phyloP scores from a whole-genome alignment of 2,329 filamentous ascomycete genomes.

The Ascochyta rabiei region DNA sequence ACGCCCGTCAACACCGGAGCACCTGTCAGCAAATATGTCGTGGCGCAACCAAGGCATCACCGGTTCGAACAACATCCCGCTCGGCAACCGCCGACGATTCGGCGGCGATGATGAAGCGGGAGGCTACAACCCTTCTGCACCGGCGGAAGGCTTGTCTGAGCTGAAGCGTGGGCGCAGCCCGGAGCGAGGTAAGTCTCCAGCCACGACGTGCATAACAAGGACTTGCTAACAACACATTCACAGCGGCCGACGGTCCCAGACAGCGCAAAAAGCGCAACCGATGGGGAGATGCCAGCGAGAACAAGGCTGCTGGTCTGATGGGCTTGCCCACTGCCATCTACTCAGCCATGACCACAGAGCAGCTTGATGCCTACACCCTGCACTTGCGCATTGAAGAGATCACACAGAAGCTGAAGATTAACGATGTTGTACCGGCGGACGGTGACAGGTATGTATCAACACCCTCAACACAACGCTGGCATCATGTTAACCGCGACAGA shows the following conservation, averaged over 20 bases:
- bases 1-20: constrained; percentile 20
- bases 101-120: constrained; percentile 63
- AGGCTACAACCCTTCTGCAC: constrained; percentile 54
- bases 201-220: neutral
- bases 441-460: constrained; percentile 77
- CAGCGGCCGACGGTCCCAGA: constrained; percentile 72
- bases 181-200: constrained; percentile 68
- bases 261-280: constrained; percentile 98
- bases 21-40: constrained; percentile 56
- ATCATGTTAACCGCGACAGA: constrained; percentile 55
- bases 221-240: constrained; percentile 22
- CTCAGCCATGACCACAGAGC: constrained; percentile 97
- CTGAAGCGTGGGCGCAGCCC: constrained; percentile 93
- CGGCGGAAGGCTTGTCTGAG: constrained; percentile 55
- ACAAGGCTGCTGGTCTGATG: constrained; percentile 98
- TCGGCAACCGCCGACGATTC: constrained; percentile 83
- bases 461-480: no score
- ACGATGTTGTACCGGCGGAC: constrained; percentile 97
- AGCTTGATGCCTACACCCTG: constrained; percentile 94
- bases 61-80: constrained; percentile 95
- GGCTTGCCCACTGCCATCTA: constrained; percentile 94
- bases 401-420: constrained; percentile 97
- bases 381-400: constrained; percentile 99
- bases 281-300: constrained; percentile 96
- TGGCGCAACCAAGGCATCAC: constrained; percentile 83